A percentile compares a stretch with the other conserved stretches of the same genome.
phyloP scores from a whole-genome alignment of 2,329 filamentous ascomycete species.

The Monosporascus sp. region DNA sequence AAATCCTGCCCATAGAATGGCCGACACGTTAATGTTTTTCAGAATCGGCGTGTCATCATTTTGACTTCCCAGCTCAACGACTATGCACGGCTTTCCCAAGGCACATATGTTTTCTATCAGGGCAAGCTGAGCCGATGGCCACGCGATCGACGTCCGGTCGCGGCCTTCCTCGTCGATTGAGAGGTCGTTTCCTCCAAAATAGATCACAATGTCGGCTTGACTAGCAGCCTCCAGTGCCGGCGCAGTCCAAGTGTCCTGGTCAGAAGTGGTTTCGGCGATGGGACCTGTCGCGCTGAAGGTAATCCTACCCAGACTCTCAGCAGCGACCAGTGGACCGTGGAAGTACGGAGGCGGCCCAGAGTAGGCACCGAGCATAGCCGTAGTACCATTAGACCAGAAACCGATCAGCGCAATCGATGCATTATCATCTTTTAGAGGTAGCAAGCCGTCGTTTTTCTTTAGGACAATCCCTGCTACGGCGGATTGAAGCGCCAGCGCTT shows the following conservation, averaged over 20 bases:
- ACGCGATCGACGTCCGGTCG: slow-evolving; percentile 47
- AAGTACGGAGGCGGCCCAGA: slow-evolving; percentile 49
- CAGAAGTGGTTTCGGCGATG: slow-evolving; percentile 15
- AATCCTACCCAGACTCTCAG: slow-evolving; percentile 38
- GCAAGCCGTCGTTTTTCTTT: slow-evolving; percentile 22
- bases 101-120: slow-evolving; percentile 38
- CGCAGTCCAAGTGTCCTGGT: slow-evolving; percentile 29
- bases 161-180: slow-evolving; percentile 45
- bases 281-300: slow-evolving; percentile 38
- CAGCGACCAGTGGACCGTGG: slow-evolving; percentile 46
- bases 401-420: slow-evolving; percentile 19
- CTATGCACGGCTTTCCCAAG: slow-evolving; percentile 43
- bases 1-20: slow-evolving; percentile 46
- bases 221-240: slow-evolving; percentile 34
- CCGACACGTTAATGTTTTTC: slow-evolving; percentile 37
- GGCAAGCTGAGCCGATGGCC: slow-evolving; percentile 47
- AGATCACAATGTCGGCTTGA: slow-evolving; percentile 47
- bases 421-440: slow-evolving; percentile 15
- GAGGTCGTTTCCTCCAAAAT: slow-evolving; percentile 51
- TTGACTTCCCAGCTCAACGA: slow-evolving; percentile 46
- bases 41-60: slow-evolving; percentile 40
- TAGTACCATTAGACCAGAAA: slow-evolving; percentile 17
- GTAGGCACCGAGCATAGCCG: slow-evolving; percentile 28
- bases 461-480: slow-evolving; percentile 22
- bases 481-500: slow-evolving; percentile 18